A percentile compares a stretch with the other conserved stretches of the same genome.
These are phyloP conservation scores for Ehretia macrophylla DNA, from an alignment of 257 asterid genomes.

Conservation along the genomic window DNA sequence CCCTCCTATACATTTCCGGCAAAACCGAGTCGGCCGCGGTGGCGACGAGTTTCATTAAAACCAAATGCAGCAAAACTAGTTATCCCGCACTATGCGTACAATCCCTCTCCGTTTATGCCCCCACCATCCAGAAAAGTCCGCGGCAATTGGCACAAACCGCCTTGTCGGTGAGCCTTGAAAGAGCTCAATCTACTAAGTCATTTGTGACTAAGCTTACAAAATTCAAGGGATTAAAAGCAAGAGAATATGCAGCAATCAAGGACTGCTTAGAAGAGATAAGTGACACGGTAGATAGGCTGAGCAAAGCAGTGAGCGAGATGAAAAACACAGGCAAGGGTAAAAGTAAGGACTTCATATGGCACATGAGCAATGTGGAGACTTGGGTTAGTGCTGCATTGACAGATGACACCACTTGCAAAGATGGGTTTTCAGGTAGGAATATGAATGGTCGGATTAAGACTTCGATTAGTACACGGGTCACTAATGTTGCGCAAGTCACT, in stretches of 20 bases:
- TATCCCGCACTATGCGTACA: constrained; percentile 16
- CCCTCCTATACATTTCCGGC: neutral
- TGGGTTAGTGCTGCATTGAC: constrained; percentile 68
- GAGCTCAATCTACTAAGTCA: constrained; percentile 8
- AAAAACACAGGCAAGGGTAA: constrained; percentile 25
- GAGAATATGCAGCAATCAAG: constrained; percentile 19
- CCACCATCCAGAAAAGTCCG: constrained; percentile 15
- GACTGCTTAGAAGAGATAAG: constrained; percentile 22
- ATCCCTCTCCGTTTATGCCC: constrained; percentile 12
- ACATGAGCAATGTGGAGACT: constrained; percentile 52
- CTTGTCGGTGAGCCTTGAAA: constrained; percentile 13
- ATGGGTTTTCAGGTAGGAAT: constrained; percentile 48
- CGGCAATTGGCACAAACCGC: constrained; percentile 17
- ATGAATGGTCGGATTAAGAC: constrained; percentile 33
- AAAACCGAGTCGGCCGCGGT: neutral
- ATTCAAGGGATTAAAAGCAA: constrained; percentile 11
- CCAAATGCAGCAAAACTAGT: constrained; percentile 19
- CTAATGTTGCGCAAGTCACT: constrained; percentile 46
- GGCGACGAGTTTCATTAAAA: constrained; percentile 11
- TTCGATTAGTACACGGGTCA: constrained; percentile 29
- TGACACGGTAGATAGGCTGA: constrained; percentile 14
- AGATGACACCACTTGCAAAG: constrained; percentile 39
- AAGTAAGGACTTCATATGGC: constrained; percentile 40
- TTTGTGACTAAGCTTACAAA: constrained; percentile 6
- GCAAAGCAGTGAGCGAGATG: constrained; percentile 32